phyloP scores from a whole-genome alignment of 441 rosid genomes.

The Raphanus hybrid region DNA sequence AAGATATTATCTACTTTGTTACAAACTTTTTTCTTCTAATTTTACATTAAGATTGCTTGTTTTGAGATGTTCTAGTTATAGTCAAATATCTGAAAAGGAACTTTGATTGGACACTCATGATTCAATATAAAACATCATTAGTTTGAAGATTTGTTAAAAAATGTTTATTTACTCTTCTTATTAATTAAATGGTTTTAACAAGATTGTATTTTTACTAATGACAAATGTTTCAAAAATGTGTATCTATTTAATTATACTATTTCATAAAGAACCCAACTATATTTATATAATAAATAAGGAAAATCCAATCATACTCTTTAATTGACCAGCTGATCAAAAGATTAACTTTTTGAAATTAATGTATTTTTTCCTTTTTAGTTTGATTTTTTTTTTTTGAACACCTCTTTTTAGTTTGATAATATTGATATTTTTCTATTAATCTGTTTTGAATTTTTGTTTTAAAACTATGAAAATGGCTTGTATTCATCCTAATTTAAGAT shows the following conservation, averaged over 20 bases:
- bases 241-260: not conserved
- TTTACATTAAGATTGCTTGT: not conserved
- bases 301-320: not conserved
- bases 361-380: not conserved
- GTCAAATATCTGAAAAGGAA: too few relatives aligned
- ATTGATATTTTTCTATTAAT: not conserved
- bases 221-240: not conserved
- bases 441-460: not conserved
- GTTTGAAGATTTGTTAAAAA: too few relatives aligned
- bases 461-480: slow-evolving; percentile 22
- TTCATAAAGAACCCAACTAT: not conserved
- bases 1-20: slow-evolving; percentile 24
- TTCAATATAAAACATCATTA: too few relatives aligned
- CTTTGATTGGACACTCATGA: too few relatives aligned
- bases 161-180: not conserved
- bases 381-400: not conserved
- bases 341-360: too few relatives aligned
- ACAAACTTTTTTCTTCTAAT: slow-evolving; percentile 14
- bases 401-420: slow-evolving; percentile 13
- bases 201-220: not conserved
- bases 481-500: slow-evolving; percentile 21
- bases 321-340: not conserved
- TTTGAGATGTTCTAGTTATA: not conserved
- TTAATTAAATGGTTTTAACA: not conserved
- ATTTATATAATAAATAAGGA: not conserved